Evolutionary conservation across 176 grass and related monocot species (phyloP), one percentile per base, ranked within the genome.

Genomic region (Tillandsia leiboldiana): DNA sequence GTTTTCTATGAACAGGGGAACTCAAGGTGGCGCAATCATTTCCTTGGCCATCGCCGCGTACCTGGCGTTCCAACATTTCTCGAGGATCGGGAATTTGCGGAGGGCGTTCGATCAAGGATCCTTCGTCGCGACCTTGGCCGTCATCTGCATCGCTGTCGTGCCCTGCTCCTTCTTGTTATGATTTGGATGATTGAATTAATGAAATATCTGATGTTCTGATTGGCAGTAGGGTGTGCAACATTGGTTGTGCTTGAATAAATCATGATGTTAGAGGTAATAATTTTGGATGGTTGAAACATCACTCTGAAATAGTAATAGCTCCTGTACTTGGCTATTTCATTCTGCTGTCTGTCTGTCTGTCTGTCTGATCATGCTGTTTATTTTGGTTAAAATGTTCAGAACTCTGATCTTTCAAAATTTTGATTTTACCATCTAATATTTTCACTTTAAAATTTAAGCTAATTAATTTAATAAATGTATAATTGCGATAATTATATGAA

Each of bases 41-140:
- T 87, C 94, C 14, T 50, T 99, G 80, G 94, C 80, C 15, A 79
- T 99, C 49, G 82, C 94, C 0, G 82, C 27, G 3, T 93, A 77
- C 50, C 79, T 99, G 6, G 94, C 89, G 22, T 90, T 93, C 66
- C 94, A 99, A 63, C 94, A 99, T 68, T 87, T 93, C 69, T 92
- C 89, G 50, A 84, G 84, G 72, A 69, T 83, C 2, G 84, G 87
- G 56, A 66, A 82, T 63, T 50, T 90, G 48, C 56, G 66, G 70
- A 99, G 52, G 80, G 94, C 87, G 26, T 93, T 90, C n/a, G 82
- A 90, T 22, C 80, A 79, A 56, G 94, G 79, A 49, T 87, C 86
- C 0, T 77, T 93, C 22, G 53, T 99, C n/a, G 80, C 89, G 74
- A 93, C 94, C 23, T 83, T 90, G 29, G 89, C 79, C 72, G 52